Conservation (phyloP, 805 yeast species). For the Diddensiella caesifluorescens region DNA sequence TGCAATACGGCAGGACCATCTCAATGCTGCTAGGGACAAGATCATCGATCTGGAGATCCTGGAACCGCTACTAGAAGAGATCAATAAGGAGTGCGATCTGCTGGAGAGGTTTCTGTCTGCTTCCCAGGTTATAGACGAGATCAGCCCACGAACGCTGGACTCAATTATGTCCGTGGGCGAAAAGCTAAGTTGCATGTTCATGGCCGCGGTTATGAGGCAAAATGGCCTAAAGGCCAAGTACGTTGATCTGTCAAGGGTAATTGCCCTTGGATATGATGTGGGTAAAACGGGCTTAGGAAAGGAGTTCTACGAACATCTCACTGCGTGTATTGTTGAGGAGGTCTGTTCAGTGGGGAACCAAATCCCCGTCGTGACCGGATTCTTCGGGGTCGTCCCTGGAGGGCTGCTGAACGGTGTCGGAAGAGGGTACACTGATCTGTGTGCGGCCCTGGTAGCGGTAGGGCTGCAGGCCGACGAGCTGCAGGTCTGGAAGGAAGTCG, state of each 20-base stretch:
- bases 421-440: conserved; percentile 94
- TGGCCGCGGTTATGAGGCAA: conserved; percentile 80
- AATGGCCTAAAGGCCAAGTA: conserved; percentile 72
- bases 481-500: conserved; percentile 99
- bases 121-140: conserved; percentile 86
- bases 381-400: conserved; percentile 94
- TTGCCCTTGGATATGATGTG: conserved; percentile 56
- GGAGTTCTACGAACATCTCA: conserved; percentile 49
- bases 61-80: conserved; percentile 50
- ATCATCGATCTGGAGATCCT: conserved; percentile 47
- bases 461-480: conserved; percentile 88
- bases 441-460: conserved; percentile 95
- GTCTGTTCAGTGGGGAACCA: conserved; percentile 36
- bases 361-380: conserved; percentile 93
- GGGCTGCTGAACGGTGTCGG: conserved; percentile 91
- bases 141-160: conserved; percentile 82
- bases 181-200: conserved; percentile 81
- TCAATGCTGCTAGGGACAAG: conserved; percentile 57
- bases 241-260: conserved; percentile 69
- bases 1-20: conserved; percentile 73
- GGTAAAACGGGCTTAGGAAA: conserved; percentile 56
- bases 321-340: conserved; percentile 44
- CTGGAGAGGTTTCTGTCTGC: conserved; percentile 75
- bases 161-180: conserved; percentile 91
- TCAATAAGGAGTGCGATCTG: conserved; percentile 59